These are phyloP conservation scores for Rhizophora apiculata DNA, from an alignment of 345 rosid species.

Conservation along the genomic window DNA sequence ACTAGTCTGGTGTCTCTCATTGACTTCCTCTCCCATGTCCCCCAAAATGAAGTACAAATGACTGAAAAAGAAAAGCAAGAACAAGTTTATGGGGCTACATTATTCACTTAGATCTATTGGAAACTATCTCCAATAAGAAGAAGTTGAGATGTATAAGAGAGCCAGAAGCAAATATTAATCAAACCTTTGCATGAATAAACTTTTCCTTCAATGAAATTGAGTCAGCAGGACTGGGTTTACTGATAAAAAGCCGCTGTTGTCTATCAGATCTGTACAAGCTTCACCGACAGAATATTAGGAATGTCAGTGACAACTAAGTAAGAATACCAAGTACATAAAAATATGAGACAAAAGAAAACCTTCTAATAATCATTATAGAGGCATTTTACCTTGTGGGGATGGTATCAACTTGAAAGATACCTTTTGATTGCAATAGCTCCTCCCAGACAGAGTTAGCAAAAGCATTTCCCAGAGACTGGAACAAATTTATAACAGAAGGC, in stretches of 20 bases:
- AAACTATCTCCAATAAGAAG: not conserved
- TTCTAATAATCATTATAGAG: constrained; percentile 11
- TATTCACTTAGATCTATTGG: constrained; percentile 4
- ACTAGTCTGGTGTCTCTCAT: too few species aligned
- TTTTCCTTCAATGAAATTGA: constrained; percentile 88
- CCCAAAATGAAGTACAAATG: too few species aligned
- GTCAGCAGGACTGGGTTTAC: constrained; percentile 72
- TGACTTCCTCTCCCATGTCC: too few species aligned
- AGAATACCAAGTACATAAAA: constrained; percentile 2
- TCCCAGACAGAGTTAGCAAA: constrained; percentile 97
- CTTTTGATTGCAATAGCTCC: constrained; percentile 86
- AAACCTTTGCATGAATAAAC: constrained; percentile 95
- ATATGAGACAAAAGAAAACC: constrained; percentile 10
- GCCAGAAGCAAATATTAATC: not conserved
- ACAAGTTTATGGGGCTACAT: not conserved
- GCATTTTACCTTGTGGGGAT: constrained; percentile 52
- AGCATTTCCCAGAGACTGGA: constrained; percentile 90
- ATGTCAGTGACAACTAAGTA: constrained; percentile 25
- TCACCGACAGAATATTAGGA: constrained; percentile 29
- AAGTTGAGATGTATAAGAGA: constrained; percentile 19
- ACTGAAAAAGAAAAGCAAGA: not conserved
- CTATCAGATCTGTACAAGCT: constrained; percentile 58
- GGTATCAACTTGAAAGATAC: constrained; percentile 60
- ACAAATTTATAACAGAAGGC: constrained; percentile 90
- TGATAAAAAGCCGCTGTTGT: constrained; percentile 47